These are phyloP conservation scores for Fusarium begoniae DNA, from an alignment of 2,329 filamentous ascomycete genomes.

Conservation along the genomic window DNA sequence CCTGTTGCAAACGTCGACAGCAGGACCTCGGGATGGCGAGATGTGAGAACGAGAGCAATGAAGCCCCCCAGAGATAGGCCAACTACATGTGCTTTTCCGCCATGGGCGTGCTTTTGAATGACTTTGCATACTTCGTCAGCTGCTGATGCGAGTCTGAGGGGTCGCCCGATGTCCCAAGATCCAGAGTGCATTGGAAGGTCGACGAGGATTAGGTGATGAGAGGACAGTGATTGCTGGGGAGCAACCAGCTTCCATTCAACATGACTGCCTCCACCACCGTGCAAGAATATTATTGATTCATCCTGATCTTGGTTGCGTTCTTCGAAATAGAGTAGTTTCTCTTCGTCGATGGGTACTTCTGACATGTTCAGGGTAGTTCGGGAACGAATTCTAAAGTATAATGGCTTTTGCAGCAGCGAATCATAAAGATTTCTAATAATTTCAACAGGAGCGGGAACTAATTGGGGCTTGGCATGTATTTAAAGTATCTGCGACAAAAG, in stretches of 20 bases:
- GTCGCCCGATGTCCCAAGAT: neutral
- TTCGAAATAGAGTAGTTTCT: neutral
- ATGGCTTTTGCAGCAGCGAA: neutral
- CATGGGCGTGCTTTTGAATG: constrained; percentile 47
- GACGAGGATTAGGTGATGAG: constrained; percentile 13
- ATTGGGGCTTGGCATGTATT: neutral
- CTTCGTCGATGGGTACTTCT: neutral
- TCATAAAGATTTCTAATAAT: neutral
- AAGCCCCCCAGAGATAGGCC: constrained; percentile 48
- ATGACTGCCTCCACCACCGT: constrained; percentile 10
- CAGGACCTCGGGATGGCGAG: neutral
- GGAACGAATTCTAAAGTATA: neutral
- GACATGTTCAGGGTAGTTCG: neutral
- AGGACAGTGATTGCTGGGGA: neutral
- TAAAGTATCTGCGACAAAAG: neutral
- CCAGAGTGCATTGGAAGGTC: constrained; percentile 24
- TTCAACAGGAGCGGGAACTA: neutral
- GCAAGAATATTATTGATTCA: constrained; percentile 10
- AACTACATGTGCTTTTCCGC: constrained; percentile 51
- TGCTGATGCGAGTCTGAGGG: neutral
- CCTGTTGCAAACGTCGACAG: constrained; percentile 14
- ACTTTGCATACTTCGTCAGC: constrained; percentile 42
- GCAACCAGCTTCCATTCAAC: constrained; percentile 11
- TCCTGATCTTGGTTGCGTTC: neutral
- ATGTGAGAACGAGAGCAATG: neutral